These are phyloP conservation scores for Boletus reticulatus DNA, from an alignment of 768 basidiomycete genomes.

Conservation along the genomic window DNA sequence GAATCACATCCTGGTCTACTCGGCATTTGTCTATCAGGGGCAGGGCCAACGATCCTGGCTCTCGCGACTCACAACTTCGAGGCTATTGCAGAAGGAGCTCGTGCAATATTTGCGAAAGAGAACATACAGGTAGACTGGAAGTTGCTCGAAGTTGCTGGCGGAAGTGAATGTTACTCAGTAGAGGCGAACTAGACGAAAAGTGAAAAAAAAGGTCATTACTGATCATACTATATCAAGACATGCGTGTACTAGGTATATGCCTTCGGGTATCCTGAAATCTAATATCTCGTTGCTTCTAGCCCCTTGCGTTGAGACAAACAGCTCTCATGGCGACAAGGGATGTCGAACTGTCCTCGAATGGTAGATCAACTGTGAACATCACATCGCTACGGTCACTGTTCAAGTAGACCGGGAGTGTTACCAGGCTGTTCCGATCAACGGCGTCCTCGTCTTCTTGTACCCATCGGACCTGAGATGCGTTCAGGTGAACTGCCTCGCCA, in stretches of 20 bases:
- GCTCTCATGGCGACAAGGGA: constrained; percentile 82
- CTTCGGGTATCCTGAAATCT: constrained; percentile 21
- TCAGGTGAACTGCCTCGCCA: constrained; percentile 75
- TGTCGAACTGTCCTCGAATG: constrained; percentile 65
- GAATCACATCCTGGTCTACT: constrained; percentile 89
- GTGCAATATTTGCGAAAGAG: constrained; percentile 65
- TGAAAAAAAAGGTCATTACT: constrained; percentile 18
- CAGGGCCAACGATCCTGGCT: constrained; percentile 96
- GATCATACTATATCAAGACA: constrained; percentile 15
- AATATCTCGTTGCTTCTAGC: constrained; percentile 33
- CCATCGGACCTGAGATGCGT: constrained; percentile 87
- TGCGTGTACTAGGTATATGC: constrained; percentile 26
- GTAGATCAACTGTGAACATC: constrained; percentile 84
- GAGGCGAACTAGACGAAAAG: constrained; percentile 12
- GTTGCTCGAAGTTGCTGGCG: constrained; percentile 65
- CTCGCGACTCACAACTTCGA: constrained; percentile 86
- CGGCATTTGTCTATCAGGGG: constrained; percentile 96
- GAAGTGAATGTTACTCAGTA: constrained; percentile 27
- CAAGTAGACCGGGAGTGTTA: constrained; percentile 90
- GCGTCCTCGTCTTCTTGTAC: constrained; percentile 53
- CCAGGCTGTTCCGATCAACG: constrained; percentile 38
- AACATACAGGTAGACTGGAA: constrained; percentile 90
- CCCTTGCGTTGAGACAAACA: constrained; percentile 85
- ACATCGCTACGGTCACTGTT: constrained; percentile 88
- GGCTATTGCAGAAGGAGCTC: constrained; percentile 79